Base-by-base conservation (phyloP, 2,329 filamentous ascomycete species). In the Diaporthe aspalathi region DNA sequence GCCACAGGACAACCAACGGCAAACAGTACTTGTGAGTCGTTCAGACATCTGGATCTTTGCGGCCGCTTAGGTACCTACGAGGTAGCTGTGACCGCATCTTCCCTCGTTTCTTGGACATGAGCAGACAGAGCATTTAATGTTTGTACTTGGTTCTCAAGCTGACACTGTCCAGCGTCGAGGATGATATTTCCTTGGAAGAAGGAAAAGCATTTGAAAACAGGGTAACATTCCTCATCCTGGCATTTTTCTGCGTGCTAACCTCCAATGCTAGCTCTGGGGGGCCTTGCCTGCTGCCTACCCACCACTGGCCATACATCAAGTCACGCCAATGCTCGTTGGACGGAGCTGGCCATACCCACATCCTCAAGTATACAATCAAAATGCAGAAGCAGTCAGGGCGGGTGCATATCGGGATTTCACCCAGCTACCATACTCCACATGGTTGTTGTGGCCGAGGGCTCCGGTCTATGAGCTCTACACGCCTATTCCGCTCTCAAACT, bases 1-100 rank as follows among this genome's bases (percentile, higher is more conserved):
- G 6, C 22, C 5, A 3, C 7, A 62, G 24, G 40, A 9, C 1
- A 7, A 2, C 2, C 0, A 62, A 62, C 22, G 57, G 57, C 17
- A 40, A 32, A n/a, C 40, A 62, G 24, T 62, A 62, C 12, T 62
- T 62, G 57, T 62, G 17, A 47, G 57, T 47, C 40, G 11, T n/a
- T n/a, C n/a, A n/a, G n/a, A n/a, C n/a, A 12, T 27, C 9, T 32
- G 14, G 17, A 40, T 20, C 5, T 20, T 32, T 17, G 24, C 20
- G 17, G 29, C 32, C 27, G 32, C 47, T 47, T 7, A 8, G 38
- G 20, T 8, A 8, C 6, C 38, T 62, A n/a, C 27, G 20, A 8
- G 38, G 20, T 8, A 8, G 12, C 38, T 62, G n/a, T 24, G 20
- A 29, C 11, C 16, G 40, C 22, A n/a, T 54, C 32, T 9, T 29